Evolutionary conservation across 768 basidiomycete species (phyloP), one percentile per base, ranked within the genome.

Genomic region (Chalciporus chontae): DNA sequence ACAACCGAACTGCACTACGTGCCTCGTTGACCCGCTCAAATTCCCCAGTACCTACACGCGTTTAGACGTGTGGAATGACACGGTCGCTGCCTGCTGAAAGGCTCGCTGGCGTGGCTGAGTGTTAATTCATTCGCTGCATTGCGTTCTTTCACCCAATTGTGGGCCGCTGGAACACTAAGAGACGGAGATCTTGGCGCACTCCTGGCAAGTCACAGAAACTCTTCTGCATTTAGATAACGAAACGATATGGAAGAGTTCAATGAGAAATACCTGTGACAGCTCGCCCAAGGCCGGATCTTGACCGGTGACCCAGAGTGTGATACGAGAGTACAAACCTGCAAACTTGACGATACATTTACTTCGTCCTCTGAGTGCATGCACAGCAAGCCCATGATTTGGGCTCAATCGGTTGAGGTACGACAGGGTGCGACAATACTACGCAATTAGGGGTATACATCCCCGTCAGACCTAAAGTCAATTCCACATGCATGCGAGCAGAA

Each of bases 141-240:
- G 88, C 84, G 53, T 90, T 90, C 51, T 76, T 73, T 43, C 79
- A 73, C 15, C 83, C 84, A 60, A 89, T 84, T n/a, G n/a, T n/a
- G n/a, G 83, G 80, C 34, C 74, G 72, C 80, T 6, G 82, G 83
- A 42, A 90, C 59, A 66, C 79, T 80, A 55, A 90, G 57, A 49
- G 84, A 69, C 0, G 87, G 83, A 3, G 87, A 87, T 50, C 85
- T 74, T 61, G 81, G 77, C 14, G 81, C 74, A 37, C 83, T 72
- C 82, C 52, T 50, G 34, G 23, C 40, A 5, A 26, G 23, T 54
- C 50, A 50, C 47, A 42, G 31, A 36, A 43, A 37, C 41, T 29
- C 50, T 23, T 45, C 48, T 24, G 27, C 49, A 13, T 11, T 10
- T 9, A 32, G 52, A 59, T 21, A 55, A 50, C 13, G 8, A 62